Evolutionary conservation across 768 basidiomycete species (phyloP), one percentile per base, ranked within the genome.

Genomic region (Russula abietina): DNA sequence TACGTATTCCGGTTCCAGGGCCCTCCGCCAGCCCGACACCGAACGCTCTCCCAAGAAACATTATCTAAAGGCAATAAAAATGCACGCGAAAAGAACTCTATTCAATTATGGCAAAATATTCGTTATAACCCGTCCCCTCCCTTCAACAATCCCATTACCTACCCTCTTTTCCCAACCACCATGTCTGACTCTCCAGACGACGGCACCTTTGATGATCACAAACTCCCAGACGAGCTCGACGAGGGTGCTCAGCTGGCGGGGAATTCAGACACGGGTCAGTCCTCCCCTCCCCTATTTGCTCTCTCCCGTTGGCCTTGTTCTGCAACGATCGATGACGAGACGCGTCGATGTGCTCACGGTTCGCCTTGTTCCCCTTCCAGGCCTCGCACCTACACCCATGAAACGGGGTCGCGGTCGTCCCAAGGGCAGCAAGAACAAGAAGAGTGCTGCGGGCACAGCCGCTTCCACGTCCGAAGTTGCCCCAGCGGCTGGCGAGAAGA

Each of bases 381-480:
- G 72, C 77, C 65, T 71, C 57, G 68, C 66, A 41, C 70, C 74
- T 62, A 57, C 75, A 50, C 79, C 82, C 46, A 69, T 71, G 65
- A 94, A 92, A 78, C 86, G 93, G 70, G 85, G 89, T 70, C 83
- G 93, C 52, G 93, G 93, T 58, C 85, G 93, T 67, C 93, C 93
- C 64, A 91, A 87, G 74, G 93, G 93, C 69, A 91, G 89, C 75
- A 94, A 90, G 78, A 84, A 84, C 75, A 84, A 83, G 78, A 82
- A 80, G 70, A 73, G 71, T 67, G 70, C 72, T 71, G 75, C 71
- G 63, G 67, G 74, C 59, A 63, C 72, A 16, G 67, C 73, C 33
- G 68, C 71, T 1, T 70, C 72, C 14, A 43, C 73, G 17, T 66
- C 75, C 19, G 67, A 62, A 52, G 68, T 68, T 51, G 67, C 60